Conservation (phyloP, 2,329 filamentous ascomycete species). For the Teratosphaeriaceae sp. region DNA sequence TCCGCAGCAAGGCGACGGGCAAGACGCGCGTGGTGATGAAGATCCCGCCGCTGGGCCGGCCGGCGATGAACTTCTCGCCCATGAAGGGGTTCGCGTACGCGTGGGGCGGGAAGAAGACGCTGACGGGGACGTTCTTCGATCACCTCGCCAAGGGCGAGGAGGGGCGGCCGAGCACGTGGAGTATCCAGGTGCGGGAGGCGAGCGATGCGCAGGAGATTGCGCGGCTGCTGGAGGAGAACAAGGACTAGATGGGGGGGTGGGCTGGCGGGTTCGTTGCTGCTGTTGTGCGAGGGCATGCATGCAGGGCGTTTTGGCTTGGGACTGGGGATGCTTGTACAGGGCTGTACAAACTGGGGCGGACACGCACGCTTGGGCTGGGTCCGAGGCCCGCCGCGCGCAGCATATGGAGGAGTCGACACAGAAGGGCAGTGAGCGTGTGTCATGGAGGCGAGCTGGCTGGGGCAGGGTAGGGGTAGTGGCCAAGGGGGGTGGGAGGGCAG, state of each 20-base stretch:
- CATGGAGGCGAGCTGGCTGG: no score
- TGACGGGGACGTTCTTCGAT: constrained; percentile 31
- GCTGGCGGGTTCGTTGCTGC: no score
- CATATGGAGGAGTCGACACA: no score
- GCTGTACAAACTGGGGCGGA: no score
- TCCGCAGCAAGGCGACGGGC: constrained; percentile 65
- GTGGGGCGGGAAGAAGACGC: constrained; percentile 39
- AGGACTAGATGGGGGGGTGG: background rate
- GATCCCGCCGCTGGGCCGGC: constrained; percentile 65
- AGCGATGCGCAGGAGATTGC: constrained; percentile 46
- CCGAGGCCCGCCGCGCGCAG: no score
- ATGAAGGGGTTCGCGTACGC: constrained; percentile 58
- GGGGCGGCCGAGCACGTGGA: constrained; percentile 61
- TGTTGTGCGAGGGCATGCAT: no score
- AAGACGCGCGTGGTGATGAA: constrained; percentile 63
- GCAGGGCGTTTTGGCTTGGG: no score
- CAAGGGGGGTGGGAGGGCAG: no score
- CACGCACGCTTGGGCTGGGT: no score
- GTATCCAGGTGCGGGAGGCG: constrained; percentile 60
- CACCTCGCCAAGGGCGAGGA: constrained; percentile 26
- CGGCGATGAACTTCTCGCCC: constrained; percentile 65
- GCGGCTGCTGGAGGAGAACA: constrained; percentile 42
- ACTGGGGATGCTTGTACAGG: no score
- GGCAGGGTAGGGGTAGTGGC: no score
- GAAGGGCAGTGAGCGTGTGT: no score